Conservation (phyloP, 2,329 filamentous ascomycete species). For the Nemania sp. region DNA sequence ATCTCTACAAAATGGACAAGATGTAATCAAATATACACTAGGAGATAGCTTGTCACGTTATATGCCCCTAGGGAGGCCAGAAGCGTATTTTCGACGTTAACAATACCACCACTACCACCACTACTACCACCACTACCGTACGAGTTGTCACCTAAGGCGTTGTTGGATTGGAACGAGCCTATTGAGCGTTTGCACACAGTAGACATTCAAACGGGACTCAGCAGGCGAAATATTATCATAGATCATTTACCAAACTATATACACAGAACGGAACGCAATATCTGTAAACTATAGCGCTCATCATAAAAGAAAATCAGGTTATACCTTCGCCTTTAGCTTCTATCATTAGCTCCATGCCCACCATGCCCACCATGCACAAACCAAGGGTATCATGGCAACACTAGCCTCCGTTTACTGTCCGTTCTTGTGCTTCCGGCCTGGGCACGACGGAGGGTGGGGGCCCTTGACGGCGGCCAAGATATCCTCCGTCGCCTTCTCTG, state of each 20-base stretch:
- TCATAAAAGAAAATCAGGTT: neutral
- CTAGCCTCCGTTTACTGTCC: neutral
- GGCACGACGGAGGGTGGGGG: neutral
- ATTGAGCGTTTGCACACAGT: too few species aligned
- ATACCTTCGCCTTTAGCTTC: neutral
- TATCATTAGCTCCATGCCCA: conserved; percentile 11
- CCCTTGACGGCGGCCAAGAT: conserved; percentile 25
- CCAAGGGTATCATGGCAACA: conserved; percentile 10
- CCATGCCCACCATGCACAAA: conserved; percentile 20
- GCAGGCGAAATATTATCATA: too few species aligned
- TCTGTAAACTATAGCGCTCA: conserved; percentile 9
- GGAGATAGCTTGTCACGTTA: too few species aligned
- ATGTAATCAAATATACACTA: too few species aligned
- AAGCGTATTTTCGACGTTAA: neutral
- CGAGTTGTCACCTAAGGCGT: too few species aligned
- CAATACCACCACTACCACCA: neutral
- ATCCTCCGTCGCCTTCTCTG: conserved; percentile 36
- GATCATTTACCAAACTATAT: conserved; percentile 18
- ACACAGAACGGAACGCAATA: conserved; percentile 18
- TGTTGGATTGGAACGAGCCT: too few species aligned
- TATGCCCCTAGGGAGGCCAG: neutral
- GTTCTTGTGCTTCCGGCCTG: conserved; percentile 7
- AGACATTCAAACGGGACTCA: too few species aligned
- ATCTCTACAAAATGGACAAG: neutral
- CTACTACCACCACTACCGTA: too few species aligned